phyloP scores from a whole-genome alignment of 2,329 filamentous ascomycete species.

The Raffaelea deltoideospora region DNA sequence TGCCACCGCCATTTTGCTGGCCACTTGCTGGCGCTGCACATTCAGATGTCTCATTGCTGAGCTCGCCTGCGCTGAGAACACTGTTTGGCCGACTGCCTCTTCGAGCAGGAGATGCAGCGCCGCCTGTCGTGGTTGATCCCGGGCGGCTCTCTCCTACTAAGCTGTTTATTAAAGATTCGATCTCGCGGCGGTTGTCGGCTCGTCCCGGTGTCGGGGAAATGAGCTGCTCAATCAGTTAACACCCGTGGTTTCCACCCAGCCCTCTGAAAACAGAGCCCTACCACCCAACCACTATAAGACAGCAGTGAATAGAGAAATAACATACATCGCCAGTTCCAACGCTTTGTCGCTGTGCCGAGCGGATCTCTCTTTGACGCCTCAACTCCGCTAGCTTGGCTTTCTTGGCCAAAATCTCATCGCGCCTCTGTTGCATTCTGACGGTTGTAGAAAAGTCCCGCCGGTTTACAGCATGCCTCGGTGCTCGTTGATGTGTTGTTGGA shows the following conservation, averaged over 20 bases:
- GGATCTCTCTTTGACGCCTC: conserved; percentile 77
- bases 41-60: conserved; percentile 61
- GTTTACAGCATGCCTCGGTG: conserved; percentile 28
- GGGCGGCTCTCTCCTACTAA: conserved; percentile 68
- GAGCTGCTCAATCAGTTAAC: conserved; percentile 42
- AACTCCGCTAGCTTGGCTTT: conserved; percentile 94
- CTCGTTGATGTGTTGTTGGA: too few species aligned
- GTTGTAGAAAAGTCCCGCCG: neutral
- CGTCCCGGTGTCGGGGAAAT: conserved; percentile 56
- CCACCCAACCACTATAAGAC: too few species aligned
- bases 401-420: conserved; percentile 93
- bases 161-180: conserved; percentile 74
- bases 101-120: conserved; percentile 48
- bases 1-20: conserved; percentile 19
- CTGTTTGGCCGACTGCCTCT: conserved; percentile 72
- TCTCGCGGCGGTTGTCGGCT: conserved; percentile 54
- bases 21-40: conserved; percentile 26
- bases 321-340: conserved; percentile 58
- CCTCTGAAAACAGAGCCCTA: too few species aligned
- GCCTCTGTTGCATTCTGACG: conserved; percentile 52
- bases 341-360: conserved; percentile 53
- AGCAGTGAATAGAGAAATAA: conserved; percentile 6
- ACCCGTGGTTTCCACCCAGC: too few species aligned
- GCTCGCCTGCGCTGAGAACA: conserved; percentile 64
- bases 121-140: conserved; percentile 47